Conservation (phyloP, 306 rosid genomes). For the Bauhinia variegata region DNA sequence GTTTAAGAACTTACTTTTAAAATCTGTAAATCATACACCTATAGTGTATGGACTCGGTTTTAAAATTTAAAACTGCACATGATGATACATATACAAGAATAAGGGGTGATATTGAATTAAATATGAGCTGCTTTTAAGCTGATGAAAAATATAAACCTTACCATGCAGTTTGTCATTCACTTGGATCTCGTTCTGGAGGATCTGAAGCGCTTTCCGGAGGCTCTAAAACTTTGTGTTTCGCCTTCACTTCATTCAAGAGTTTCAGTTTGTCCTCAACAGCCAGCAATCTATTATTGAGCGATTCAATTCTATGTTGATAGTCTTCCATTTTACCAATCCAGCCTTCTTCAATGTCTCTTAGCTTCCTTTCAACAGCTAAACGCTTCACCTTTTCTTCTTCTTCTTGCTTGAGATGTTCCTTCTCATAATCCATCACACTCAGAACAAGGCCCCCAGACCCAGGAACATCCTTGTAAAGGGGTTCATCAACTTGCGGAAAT, state of each 20-base stretch:
- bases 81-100: slow-evolving; percentile 14
- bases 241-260: slow-evolving; percentile 47
- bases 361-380: slow-evolving; percentile 47
- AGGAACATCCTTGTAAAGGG: slow-evolving; percentile 86
- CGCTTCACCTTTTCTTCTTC: slow-evolving; percentile 70
- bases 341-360: slow-evolving; percentile 56
- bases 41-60: slow-evolving; percentile 8
- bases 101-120: slow-evolving; percentile 25
- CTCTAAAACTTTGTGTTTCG: slow-evolving; percentile 45
- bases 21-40: no score
- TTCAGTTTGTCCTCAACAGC: slow-evolving; percentile 52
- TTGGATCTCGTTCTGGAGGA: slow-evolving; percentile 45
- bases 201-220: slow-evolving; percentile 34
- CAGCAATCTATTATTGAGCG: slow-evolving; percentile 49
- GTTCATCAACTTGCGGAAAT: slow-evolving; percentile 69
- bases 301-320: slow-evolving; percentile 41
- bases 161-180: slow-evolving; percentile 44
- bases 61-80: slow-evolving; percentile 37
- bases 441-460: slow-evolving; percentile 91
- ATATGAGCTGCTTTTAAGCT: background rate
- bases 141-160: slow-evolving; percentile 33
- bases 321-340: slow-evolving; percentile 49
- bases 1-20: no score
- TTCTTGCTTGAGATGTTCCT: slow-evolving; percentile 70
- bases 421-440: slow-evolving; percentile 75